Conservation (phyloP, 2,329 filamentous ascomycete genomes). For the Colletotrichum liriopes region DNA sequence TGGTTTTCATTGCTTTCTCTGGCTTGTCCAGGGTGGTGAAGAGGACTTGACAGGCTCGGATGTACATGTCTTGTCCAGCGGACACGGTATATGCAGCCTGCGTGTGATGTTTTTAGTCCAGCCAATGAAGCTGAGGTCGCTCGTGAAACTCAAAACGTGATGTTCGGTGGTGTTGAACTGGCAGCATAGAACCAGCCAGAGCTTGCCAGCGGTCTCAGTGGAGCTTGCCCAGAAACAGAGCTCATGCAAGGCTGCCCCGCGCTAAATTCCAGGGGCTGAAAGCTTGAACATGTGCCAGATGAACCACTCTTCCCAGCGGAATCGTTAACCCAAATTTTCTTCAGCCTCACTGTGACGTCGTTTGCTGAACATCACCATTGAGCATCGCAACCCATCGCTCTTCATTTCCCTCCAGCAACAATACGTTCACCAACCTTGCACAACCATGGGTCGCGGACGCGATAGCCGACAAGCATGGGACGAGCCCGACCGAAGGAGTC, state of each 20-base stretch:
- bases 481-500: conserved; percentile 60
- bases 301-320: neutral
- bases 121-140: neutral
- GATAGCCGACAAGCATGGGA: conserved; percentile 77
- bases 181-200: conserved; percentile 9
- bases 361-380: neutral
- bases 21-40: conserved; percentile 68
- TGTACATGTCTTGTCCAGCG: neutral
- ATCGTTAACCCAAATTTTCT: conserved; percentile 25
- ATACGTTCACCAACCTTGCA: neutral
- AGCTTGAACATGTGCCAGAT: conserved; percentile 17
- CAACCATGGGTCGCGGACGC: conserved; percentile 33
- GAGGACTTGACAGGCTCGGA: conserved; percentile 57
- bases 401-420: neutral
- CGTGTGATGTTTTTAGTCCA: too few species aligned
- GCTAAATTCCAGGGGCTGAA: conserved; percentile 25
- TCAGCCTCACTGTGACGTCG: conserved; percentile 37
- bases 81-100: neutral
- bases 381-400: neutral
- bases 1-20: conserved; percentile 71
- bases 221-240: conserved; percentile 16
- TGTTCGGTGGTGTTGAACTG: conserved; percentile 7
- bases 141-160: neutral
- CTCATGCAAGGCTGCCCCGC: conserved; percentile 24
- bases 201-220: conserved; percentile 24